Conservation (phyloP, 768 basidiomycete genomes). For the Collybia nuda region DNA sequence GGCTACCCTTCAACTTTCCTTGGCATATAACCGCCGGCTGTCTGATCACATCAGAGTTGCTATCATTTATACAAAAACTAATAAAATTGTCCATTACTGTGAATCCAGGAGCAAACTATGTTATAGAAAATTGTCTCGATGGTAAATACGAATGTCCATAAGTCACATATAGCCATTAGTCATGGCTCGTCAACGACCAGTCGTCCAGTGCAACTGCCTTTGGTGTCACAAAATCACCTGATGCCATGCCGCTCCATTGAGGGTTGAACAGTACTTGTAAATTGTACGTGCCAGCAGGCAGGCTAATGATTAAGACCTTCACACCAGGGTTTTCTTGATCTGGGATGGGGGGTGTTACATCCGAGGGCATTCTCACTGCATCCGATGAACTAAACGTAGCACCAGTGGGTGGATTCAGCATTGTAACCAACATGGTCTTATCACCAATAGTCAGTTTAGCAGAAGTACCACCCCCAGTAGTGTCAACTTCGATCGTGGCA, state of each 20-base stretch:
- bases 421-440: constrained; percentile 61
- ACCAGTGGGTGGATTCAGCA: constrained; percentile 68
- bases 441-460: constrained; percentile 77
- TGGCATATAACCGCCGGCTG: too few species aligned
- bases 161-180: constrained; percentile 30
- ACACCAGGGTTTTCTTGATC: constrained; percentile 82
- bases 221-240: constrained; percentile 64
- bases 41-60: too few species aligned
- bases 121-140: neutral
- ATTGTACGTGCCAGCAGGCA: constrained; percentile 70
- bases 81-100: neutral
- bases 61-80: too few species aligned
- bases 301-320: constrained; percentile 72
- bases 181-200: constrained; percentile 84
- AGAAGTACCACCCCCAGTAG: constrained; percentile 47
- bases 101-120: neutral
- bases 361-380: constrained; percentile 56
- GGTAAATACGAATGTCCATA: neutral
- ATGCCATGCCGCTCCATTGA: constrained; percentile 78
- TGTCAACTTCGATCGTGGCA: constrained; percentile 57
- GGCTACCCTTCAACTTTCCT: too few species aligned
- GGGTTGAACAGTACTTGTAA: constrained; percentile 91
- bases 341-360: constrained; percentile 57
- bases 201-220: constrained; percentile 62
- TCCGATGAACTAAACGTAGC: constrained; percentile 57